Evolutionary conservation across 441 rosid species (phyloP).

Genomic region (Erodium moschatum): DNA sequence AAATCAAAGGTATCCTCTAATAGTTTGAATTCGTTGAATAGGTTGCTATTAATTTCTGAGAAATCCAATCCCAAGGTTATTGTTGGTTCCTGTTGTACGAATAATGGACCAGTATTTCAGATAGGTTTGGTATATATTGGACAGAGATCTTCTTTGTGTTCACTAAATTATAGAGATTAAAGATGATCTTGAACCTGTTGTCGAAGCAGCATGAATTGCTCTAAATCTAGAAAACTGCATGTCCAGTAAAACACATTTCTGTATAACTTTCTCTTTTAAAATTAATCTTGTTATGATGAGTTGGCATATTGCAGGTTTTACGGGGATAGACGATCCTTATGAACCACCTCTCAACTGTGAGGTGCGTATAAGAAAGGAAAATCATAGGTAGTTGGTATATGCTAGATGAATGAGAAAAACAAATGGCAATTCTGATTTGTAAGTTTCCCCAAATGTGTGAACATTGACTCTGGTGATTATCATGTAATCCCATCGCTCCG

Average conservation of each 20-base stretch:
- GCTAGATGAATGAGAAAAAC: background rate
- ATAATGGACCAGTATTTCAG: background rate
- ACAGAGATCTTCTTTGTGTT: background rate
- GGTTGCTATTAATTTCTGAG: background rate
- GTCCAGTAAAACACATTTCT: too few species aligned
- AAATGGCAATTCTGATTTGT: background rate
- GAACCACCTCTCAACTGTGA: conserved; percentile 58
- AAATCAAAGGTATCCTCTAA: conserved; percentile 44
- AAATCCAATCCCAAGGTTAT: background rate
- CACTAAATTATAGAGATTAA: too few species aligned
- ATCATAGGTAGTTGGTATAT: conserved; percentile 8
- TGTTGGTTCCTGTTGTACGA: background rate
- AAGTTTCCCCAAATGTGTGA: background rate
- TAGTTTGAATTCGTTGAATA: conserved; percentile 12
- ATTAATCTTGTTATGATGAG: conserved; percentile 2
- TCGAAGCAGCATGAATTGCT: too few species aligned
- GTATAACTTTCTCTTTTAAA: background rate
- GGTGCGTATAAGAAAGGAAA: conserved; percentile 29
- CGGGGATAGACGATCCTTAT: conserved; percentile 61
- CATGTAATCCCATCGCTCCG: background rate
- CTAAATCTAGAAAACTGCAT: too few species aligned
- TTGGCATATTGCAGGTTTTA: conserved; percentile 39
- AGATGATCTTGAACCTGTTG: background rate
- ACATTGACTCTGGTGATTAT: too few species aligned
- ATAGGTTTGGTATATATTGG: background rate